These are phyloP conservation scores for Venturia aucupariae DNA, from an alignment of 2,329 filamentous ascomycete species.

Conservation along the genomic window DNA sequence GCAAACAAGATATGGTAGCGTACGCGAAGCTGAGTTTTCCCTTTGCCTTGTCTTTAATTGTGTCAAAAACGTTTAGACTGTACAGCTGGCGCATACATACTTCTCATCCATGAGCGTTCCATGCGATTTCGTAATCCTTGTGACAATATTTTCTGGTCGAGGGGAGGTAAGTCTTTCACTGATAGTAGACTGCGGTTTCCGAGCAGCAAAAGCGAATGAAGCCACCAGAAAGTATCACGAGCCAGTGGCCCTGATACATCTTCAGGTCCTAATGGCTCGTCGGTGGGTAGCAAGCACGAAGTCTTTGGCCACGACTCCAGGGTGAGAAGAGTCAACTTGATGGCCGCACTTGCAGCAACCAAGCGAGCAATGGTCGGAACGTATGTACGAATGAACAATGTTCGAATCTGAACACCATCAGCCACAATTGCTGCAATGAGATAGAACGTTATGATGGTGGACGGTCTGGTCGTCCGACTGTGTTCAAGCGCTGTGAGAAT, in stretches of 20 bases:
- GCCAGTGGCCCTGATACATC: slow-evolving; percentile 20
- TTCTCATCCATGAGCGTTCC: background rate
- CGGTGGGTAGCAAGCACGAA: slow-evolving; percentile 16
- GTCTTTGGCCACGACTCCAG: slow-evolving; percentile 19
- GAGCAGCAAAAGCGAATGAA: slow-evolving; percentile 25
- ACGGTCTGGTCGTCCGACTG: slow-evolving; percentile 2
- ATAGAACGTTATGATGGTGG: background rate
- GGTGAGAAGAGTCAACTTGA: slow-evolving; percentile 18
- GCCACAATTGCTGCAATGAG: slow-evolving; percentile 7
- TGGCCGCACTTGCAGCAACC: slow-evolving; percentile 17
- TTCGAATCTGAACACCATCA: slow-evolving; percentile 19
- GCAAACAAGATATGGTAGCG: slow-evolving; percentile 4
- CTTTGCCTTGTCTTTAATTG: background rate
- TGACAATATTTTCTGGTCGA: slow-evolving; percentile 14
- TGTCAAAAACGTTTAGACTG: background rate
- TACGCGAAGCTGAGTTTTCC: background rate
- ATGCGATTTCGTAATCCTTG: background rate
- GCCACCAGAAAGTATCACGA: slow-evolving; percentile 28
- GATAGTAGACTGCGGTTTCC: slow-evolving; percentile 22
- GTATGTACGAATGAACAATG: slow-evolving; percentile 18
- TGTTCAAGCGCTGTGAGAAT: slow-evolving; percentile 1
- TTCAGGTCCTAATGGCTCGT: slow-evolving; percentile 18
- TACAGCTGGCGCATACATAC: background rate
- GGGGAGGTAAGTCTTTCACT: slow-evolving; percentile 19
- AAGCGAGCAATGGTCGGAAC: slow-evolving; percentile 16